Evolutionary conservation across 495 filamentous ascomycete species (phyloP).

Genomic region (Umbilicaria muhlenbergii): DNA sequence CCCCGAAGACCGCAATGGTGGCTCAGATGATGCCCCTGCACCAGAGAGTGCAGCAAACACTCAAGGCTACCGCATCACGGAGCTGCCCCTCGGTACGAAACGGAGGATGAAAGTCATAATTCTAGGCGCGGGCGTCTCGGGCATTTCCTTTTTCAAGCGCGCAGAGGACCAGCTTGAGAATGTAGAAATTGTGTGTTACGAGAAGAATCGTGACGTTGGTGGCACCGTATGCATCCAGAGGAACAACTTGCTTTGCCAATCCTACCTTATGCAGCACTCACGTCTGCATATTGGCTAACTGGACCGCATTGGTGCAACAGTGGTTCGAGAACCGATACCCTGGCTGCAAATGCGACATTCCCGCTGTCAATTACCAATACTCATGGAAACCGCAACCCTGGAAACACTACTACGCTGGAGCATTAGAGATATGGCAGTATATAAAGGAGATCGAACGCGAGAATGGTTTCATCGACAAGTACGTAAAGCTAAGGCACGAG

Average conservation of each 20-base stretch:
- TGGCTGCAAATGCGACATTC: constrained; percentile 36
- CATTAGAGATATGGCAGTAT: constrained; percentile 43
- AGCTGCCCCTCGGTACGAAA: constrained; percentile 21
- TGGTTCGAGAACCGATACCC: constrained; percentile 63
- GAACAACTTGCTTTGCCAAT: no score
- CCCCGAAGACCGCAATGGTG: no score
- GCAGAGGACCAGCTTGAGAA: constrained; percentile 21
- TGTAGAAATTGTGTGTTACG: constrained; percentile 24
- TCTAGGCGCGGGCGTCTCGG: constrained; percentile 27
- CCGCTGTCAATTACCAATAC: constrained; percentile 33
- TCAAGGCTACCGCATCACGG: constrained; percentile 18
- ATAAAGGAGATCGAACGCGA: constrained; percentile 25
- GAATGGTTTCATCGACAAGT: constrained; percentile 27
- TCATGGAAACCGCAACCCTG: constrained; percentile 36
- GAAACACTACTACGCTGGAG: constrained; percentile 40
- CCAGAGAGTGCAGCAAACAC: no score
- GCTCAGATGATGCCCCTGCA: no score
- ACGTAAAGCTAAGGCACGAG: constrained; percentile 24
- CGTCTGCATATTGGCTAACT: no score
- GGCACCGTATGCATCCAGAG: constrained; percentile 14
- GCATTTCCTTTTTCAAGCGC: constrained; percentile 24
- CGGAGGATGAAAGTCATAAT: constrained; percentile 20
- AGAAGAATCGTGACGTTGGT: constrained; percentile 29
- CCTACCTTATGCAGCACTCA: no score
- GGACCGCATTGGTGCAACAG: no score